Conservation (phyloP, 495 filamentous ascomycete genomes). For the Hypoxylon intermedium region DNA sequence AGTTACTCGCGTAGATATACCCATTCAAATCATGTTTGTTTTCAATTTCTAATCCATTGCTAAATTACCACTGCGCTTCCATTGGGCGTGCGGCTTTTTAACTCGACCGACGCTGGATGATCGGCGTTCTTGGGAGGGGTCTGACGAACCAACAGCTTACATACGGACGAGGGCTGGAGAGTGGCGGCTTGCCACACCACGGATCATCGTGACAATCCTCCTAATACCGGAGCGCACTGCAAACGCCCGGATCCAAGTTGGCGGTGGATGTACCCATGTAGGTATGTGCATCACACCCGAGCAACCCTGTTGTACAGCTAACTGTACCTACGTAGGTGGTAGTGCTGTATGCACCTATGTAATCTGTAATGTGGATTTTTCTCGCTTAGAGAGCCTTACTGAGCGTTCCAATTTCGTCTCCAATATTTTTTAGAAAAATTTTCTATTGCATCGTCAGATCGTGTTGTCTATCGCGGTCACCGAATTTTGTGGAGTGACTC, state of each 20-base stretch:
- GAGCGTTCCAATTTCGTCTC: slow-evolving; percentile 9
- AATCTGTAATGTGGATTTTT: slow-evolving; percentile 35
- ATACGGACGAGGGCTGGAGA: slow-evolving; percentile 13
- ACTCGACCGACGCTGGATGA: slow-evolving; percentile 19
- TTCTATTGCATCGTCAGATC: neutral
- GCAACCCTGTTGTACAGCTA: slow-evolving; percentile 34
- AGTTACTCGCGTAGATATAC: slow-evolving; percentile 35
- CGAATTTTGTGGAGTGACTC: slow-evolving; percentile 24
- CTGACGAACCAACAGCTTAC: slow-evolving; percentile 30
- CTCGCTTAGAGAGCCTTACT: slow-evolving; percentile 18
- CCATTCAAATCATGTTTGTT: slow-evolving; percentile 20
- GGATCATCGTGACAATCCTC: slow-evolving; percentile 38
- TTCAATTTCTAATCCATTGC: slow-evolving; percentile 2
- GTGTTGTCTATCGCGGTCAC: slow-evolving; percentile 15
- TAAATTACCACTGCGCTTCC: slow-evolving; percentile 24
- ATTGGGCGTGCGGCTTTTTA: slow-evolving; percentile 31
- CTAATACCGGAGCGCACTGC: slow-evolving; percentile 36
- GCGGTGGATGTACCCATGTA: slow-evolving; percentile 38
- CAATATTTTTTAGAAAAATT: slow-evolving; percentile 10
- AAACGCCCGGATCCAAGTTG: slow-evolving; percentile 30
- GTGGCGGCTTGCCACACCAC: slow-evolving; percentile 38
- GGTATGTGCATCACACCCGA: slow-evolving; percentile 20
- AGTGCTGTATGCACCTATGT: too few relatives aligned
- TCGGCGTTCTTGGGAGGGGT: slow-evolving; percentile 26
- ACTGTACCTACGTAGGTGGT: too few relatives aligned